phyloP scores from a whole-genome alignment of 1,284 basidiomycete species.

The Violaceomyces palustris region DNA sequence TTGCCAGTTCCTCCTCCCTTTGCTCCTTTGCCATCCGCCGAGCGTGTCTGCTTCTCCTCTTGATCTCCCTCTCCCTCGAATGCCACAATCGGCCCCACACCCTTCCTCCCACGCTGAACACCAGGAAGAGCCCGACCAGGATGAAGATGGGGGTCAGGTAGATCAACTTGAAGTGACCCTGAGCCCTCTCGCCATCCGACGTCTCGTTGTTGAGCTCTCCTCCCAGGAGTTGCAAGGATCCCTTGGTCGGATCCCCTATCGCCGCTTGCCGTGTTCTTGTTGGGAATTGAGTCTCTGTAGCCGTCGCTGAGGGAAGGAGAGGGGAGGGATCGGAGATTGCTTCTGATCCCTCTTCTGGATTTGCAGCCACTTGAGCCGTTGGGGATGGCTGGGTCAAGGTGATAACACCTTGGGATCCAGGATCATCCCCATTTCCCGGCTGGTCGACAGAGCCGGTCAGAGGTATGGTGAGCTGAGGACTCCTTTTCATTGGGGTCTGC shows the following conservation, averaged over 20 bases:
- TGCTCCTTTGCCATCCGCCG: neutral
- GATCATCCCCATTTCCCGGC: too few species aligned
- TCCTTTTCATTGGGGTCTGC: too few species aligned
- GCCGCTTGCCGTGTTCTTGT: too few species aligned
- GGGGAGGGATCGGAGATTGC: too few species aligned
- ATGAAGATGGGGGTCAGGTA: slow-evolving; percentile 37
- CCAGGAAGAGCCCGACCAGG: slow-evolving; percentile 27
- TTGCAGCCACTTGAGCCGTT: neutral
- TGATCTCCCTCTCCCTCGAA: slow-evolving; percentile 1
- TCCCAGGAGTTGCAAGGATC: too few species aligned
- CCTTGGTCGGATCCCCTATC: too few species aligned
- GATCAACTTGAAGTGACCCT: slow-evolving; percentile 29
- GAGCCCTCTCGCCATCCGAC: neutral
- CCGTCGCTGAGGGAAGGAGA: slow-evolving; percentile 3
- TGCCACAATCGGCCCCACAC: slow-evolving; percentile 37
- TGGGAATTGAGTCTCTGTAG: slow-evolving; percentile 2
- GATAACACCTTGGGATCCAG: too few species aligned
- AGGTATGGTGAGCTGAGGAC: too few species aligned
- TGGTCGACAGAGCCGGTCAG: too few species aligned
- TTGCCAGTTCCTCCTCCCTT: neutral
- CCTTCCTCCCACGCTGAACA: slow-evolving; percentile 32
- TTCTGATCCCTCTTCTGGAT: too few species aligned
- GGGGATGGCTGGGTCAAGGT: too few species aligned
- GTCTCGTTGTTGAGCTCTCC: neutral
- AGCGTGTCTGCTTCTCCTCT: neutral